Percentiles rank a stretch among this genome's conserved stretches.
Conservation (phyloP, 306 rosid species). For the Carpinus fangiana region DNA sequence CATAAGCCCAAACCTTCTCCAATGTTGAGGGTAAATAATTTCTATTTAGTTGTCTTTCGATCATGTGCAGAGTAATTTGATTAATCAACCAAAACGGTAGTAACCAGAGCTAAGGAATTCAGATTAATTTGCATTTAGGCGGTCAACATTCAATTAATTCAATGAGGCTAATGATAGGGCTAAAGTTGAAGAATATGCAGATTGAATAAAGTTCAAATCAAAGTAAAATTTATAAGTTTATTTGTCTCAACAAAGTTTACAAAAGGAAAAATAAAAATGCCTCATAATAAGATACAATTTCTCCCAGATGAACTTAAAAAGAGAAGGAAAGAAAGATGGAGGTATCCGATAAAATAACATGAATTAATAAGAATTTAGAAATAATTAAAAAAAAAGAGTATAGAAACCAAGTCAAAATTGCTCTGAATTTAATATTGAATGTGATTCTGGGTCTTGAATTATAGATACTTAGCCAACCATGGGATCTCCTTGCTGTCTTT, state of each 20-base stretch:
- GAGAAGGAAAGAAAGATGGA: neutral
- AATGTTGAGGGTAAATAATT: neutral
- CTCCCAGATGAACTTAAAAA: slow-evolving; percentile 3
- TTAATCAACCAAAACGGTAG: neutral
- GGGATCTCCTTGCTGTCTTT: slow-evolving; percentile 76
- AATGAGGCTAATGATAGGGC: neutral
- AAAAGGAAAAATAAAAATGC: neutral
- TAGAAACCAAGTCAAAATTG: slow-evolving; percentile 23
- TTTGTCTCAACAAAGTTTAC: neutral
- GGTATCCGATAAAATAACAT: neutral
- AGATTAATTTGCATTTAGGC: neutral
- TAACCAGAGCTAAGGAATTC: neutral
- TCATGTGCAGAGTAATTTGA: too few species aligned
- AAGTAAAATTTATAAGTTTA: neutral
- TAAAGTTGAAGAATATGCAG: neutral
- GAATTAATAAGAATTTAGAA: slow-evolving; percentile 18
- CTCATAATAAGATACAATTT: neutral
- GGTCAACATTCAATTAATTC: neutral
- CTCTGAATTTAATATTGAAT: neutral
- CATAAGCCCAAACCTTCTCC: neutral
- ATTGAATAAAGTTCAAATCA: neutral
- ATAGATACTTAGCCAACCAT: slow-evolving; percentile 89
- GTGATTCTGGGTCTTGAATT: slow-evolving; percentile 19
- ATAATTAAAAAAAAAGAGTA: neutral
- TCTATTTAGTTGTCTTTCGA: neutral